Evolutionary conservation across 495 filamentous ascomycete genomes (phyloP), one percentile per base, ranked within the genome.

Genomic region (Cryomyces antarcticus): DNA sequence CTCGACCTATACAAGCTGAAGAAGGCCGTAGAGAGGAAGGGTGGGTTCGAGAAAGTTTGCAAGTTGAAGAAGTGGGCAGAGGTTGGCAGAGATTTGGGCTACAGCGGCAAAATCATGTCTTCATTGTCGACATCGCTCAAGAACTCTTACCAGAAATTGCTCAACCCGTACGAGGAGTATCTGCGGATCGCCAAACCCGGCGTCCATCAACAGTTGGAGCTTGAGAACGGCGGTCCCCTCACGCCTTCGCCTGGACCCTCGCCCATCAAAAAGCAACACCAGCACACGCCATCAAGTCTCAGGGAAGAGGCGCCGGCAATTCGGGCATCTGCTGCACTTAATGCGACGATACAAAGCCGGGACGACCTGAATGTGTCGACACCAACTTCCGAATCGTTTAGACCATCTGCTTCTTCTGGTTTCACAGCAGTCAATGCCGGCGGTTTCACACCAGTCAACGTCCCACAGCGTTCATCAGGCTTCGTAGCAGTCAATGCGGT

Each of bases 41-140:
- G 89, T 29, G 89, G 89, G 0, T 99, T 99, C 52, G 85, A 93
- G 34, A 77, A 77, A 48, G 89, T 99, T 33, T 96, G 92, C 68
- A 95, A 93, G 62, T 69, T 76, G 40, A 99, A 99, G 61, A 96
- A 94, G 65, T 99, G 89, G 89, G 89, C 89, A 0, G 89, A 99
- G 59, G 95, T 99, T 48, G 89, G 89, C 31, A 79, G 89, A 55
- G 88, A 95, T 58, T 64, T 99, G 13, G 89, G 89, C 42, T 99
- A 99, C 62, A 95, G 89, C 55, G 89, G 89, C 55, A 99, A 99
- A 63, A 99, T 99, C 50, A 99, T 99, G 89, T 96, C 92, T 0
- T 96, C 92, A n/a, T 62, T 99, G 36, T 99, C 89, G 7, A 99
- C 89, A 1, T 96, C 92, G 17, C 72, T 99, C 41, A 99, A 96